Conservation (phyloP, 2,329 filamentous ascomycete species). For the Aspergillus phoenicis region DNA sequence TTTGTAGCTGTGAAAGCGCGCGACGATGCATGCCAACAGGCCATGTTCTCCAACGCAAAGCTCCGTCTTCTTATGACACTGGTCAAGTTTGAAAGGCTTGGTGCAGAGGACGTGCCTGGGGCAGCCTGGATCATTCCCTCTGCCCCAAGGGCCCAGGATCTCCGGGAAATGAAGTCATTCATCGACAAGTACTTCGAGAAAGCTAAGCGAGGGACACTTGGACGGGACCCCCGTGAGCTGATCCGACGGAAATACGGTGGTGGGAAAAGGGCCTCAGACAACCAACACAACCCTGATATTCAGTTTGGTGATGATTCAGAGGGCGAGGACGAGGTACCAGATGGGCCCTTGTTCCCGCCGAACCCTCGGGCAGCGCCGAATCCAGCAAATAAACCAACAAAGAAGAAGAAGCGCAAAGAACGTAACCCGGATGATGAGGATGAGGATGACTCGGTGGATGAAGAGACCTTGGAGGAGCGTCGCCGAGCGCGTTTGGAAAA, state of each 20-base stretch:
- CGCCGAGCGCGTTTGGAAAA: conserved; percentile 65
- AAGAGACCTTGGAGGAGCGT: conserved; percentile 61
- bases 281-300: conserved; percentile 47
- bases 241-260: conserved; percentile 66
- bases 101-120: conserved; percentile 71
- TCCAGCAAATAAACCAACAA: conserved; percentile 51
- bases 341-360: conserved; percentile 67
- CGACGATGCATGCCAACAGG: conserved; percentile 66
- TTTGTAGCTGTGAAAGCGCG: conserved; percentile 63
- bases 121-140: conserved; percentile 78
- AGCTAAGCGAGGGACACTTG: conserved; percentile 76
- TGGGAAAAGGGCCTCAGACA: conserved; percentile 34
- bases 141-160: conserved; percentile 61
- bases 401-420: conserved; percentile 64
- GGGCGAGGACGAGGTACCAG: conserved; percentile 59
- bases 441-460: conserved; percentile 60
- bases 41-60: conserved; percentile 87
- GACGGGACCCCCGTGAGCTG: conserved; percentile 72
- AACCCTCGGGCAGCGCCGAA: conserved; percentile 52
- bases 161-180: conserved; percentile 69
- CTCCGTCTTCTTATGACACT: conserved; percentile 82
- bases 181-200: conserved; percentile 79
- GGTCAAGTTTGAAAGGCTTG: conserved; percentile 67
- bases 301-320: conserved; percentile 72
- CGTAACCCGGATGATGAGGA: conserved; percentile 47